Evolutionary conservation across 2,329 filamentous ascomycete species (phyloP).

Genomic region (Apiospora koreana): DNA sequence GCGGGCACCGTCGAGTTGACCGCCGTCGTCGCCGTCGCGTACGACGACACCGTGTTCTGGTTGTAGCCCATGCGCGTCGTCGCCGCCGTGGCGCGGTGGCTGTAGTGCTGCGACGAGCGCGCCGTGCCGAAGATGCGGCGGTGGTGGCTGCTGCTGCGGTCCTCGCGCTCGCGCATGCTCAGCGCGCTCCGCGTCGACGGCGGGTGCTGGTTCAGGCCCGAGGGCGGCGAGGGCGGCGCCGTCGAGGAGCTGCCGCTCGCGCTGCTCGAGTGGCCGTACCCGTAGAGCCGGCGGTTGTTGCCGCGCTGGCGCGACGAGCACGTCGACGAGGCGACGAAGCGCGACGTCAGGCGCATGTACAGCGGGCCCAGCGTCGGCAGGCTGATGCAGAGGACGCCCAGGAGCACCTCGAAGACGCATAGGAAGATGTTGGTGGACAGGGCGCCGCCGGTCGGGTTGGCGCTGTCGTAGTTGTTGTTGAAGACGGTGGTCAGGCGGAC

Average conservation of each 20-base stretch:
- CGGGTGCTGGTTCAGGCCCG: constrained; percentile 5
- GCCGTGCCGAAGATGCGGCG: neutral
- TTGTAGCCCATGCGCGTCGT: constrained; percentile 3
- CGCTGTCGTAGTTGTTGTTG: neutral
- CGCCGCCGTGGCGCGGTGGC: neutral
- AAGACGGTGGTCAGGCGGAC: constrained; percentile 12
- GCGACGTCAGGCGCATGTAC: neutral
- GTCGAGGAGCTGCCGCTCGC: neutral
- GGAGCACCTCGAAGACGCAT: constrained; percentile 10
- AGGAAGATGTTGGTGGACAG: constrained; percentile 11
- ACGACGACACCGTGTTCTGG: neutral
- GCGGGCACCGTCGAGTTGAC: neutral
- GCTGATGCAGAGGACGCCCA: constrained; percentile 11
- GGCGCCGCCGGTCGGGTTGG: constrained; percentile 5
- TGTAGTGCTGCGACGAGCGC: neutral
- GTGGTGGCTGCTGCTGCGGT: neutral
- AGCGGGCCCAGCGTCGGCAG: constrained; percentile 11
- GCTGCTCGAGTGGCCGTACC: constrained; percentile 1
- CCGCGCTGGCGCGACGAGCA: neutral
- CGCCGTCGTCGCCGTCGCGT: neutral
- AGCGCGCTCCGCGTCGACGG: neutral
- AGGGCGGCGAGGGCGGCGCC: neutral
- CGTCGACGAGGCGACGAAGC: neutral
- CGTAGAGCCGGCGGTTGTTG: neutral
- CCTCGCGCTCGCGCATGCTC: neutral